These are phyloP conservation scores for Lachnellula arida DNA, from an alignment of 2,329 filamentous ascomycete genomes.

Conservation along the genomic window DNA sequence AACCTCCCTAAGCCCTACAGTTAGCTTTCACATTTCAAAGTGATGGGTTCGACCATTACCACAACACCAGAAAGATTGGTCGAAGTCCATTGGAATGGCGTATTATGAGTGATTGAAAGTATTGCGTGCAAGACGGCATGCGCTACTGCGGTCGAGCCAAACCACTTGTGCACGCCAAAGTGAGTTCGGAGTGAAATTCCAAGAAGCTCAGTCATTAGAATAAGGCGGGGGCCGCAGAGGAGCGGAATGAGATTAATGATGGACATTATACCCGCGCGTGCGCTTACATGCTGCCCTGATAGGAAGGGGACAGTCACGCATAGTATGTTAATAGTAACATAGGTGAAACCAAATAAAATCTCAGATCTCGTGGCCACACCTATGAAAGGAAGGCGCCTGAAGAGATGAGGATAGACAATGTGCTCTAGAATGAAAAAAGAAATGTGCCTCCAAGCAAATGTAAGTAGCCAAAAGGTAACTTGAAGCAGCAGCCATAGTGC, in stretches of 20 bases:
- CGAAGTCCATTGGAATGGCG: slow-evolving; percentile 1
- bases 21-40: neutral
- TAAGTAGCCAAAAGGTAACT: no score
- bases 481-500: no score
- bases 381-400: no score
- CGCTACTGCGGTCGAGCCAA: slow-evolving; percentile 5
- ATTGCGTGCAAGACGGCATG: slow-evolving; percentile 7
- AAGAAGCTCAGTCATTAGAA: slow-evolving; percentile 4
- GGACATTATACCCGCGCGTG: neutral
- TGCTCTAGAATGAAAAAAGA: no score
- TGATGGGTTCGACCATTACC: neutral
- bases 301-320: no score
- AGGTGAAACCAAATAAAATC: no score
- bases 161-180: slow-evolving; percentile 5
- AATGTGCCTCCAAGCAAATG: no score
- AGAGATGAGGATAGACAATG: no score
- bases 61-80: slow-evolving; percentile 4
- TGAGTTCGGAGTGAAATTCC: slow-evolving; percentile 7
- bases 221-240: slow-evolving; percentile 4
- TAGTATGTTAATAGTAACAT: no score
- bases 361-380: no score
- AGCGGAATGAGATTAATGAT: slow-evolving; percentile 16
- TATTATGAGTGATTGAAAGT: neutral
- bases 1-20: slow-evolving; percentile 1
- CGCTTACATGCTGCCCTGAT: no score